A percentile compares a stretch with the other conserved stretches of the same genome.
Conservation (phyloP, 805 yeast species). For the Saturnispora halmiae region DNA sequence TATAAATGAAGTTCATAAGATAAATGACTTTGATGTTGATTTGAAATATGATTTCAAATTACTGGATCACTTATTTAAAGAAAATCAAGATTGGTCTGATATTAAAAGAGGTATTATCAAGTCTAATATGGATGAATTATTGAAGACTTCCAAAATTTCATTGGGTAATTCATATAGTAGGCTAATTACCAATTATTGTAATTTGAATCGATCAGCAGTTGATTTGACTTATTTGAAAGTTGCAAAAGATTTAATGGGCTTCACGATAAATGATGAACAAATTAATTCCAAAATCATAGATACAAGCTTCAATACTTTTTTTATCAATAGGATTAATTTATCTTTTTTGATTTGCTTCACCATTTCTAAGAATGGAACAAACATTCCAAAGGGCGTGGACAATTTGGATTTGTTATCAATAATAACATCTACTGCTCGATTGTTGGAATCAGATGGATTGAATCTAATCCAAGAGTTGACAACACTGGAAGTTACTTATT, state of each 20-base stretch:
- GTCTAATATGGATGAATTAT: constrained; percentile 56
- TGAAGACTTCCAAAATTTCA: constrained; percentile 54
- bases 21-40: constrained; percentile 42
- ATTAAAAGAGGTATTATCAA: constrained; percentile 42
- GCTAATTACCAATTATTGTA: constrained; percentile 55
- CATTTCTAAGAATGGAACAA: too few species aligned
- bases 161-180: constrained; percentile 76
- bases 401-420: constrained; percentile 33
- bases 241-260: constrained; percentile 42
- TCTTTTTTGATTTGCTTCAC: constrained; percentile 45
- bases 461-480: constrained; percentile 38
- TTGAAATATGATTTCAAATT: constrained; percentile 51
- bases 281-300: constrained; percentile 36
- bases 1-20: constrained; percentile 35
- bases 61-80: constrained; percentile 50
- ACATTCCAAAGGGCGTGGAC: constrained; percentile 20
- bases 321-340: constrained; percentile 56
- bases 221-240: constrained; percentile 24
- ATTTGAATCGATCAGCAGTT: constrained; percentile 29
- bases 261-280: constrained; percentile 38
- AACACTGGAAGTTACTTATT: constrained; percentile 31
- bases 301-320: constrained; percentile 41
- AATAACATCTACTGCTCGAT: constrained; percentile 34
- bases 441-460: constrained; percentile 42
- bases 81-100: constrained; percentile 38